A percentile compares a stretch with the other conserved stretches of the same genome.
phyloP scores from a whole-genome alignment of 2,329 filamentous ascomycete species.

The Botrytis porri region DNA sequence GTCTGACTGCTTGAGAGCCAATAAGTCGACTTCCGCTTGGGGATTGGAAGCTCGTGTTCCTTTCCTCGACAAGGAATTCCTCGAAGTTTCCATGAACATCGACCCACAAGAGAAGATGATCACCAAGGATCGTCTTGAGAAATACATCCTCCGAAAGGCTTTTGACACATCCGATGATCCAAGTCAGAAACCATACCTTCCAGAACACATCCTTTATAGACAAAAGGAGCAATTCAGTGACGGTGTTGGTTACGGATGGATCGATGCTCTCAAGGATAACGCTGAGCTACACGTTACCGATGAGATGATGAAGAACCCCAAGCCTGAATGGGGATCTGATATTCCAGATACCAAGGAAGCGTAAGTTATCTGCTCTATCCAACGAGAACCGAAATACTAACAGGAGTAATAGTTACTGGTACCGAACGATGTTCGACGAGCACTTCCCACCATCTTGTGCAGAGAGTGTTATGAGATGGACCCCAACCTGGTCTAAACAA shows the following conservation, averaged over 20 bases:
- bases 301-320: slow-evolving; percentile 98
- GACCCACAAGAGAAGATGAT: slow-evolving; percentile 97
- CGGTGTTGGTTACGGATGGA: slow-evolving; percentile 98
- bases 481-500: slow-evolving; percentile 95
- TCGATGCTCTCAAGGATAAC: slow-evolving; percentile 93
- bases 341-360: slow-evolving; percentile 96
- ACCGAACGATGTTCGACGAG: slow-evolving; percentile 97
- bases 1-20: slow-evolving; percentile 93
- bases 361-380: slow-evolving; percentile 47
- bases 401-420: slow-evolving; percentile 71
- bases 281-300: slow-evolving; percentile 88
- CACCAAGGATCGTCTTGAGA: slow-evolving; percentile 70
- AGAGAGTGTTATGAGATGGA: slow-evolving; percentile 92
- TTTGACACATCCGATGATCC: slow-evolving; percentile 93
- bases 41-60: slow-evolving; percentile 96
- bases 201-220: slow-evolving; percentile 91
- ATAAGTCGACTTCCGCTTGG: slow-evolving; percentile 99
- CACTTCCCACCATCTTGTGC: slow-evolving; percentile 93
- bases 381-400: not conserved
- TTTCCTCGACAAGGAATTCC: slow-evolving; percentile 96
- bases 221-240: slow-evolving; percentile 99
- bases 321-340: slow-evolving; percentile 90
- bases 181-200: slow-evolving; percentile 78
- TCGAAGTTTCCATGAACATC: slow-evolving; percentile 88
- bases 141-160: slow-evolving; percentile 96